These are phyloP conservation scores for Scorias spongiosa DNA, from an alignment of 2,329 filamentous ascomycete genomes.

Conservation along the genomic window DNA sequence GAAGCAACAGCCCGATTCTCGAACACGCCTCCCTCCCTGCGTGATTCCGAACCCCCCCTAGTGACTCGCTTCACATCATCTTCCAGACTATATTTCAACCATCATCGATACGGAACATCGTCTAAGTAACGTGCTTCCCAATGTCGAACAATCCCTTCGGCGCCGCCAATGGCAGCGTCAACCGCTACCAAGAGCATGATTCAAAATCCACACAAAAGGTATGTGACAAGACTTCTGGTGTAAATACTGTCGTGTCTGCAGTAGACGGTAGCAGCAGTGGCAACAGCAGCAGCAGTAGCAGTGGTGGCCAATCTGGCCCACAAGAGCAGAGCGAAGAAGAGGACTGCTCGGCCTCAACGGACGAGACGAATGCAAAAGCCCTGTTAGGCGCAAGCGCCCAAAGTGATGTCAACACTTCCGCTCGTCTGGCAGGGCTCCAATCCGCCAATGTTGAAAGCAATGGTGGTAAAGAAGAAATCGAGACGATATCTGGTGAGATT, in stretches of 20 bases:
- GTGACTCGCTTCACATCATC: too few relatives aligned
- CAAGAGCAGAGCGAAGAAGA: slow-evolving; percentile 11
- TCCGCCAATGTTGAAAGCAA: background rate
- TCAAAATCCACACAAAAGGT: slow-evolving; percentile 5
- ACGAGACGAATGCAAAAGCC: slow-evolving; percentile 16
- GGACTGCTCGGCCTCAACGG: slow-evolving; percentile 7
- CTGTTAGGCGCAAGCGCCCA: slow-evolving; percentile 13
- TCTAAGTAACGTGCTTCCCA: background rate
- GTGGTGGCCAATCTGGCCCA: slow-evolving; percentile 6
- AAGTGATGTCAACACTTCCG: slow-evolving; percentile 4
- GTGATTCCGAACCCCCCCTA: too few relatives aligned
- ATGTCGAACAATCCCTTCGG: background rate
- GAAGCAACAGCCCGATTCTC: too few relatives aligned
- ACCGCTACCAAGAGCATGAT: slow-evolving; percentile 1
- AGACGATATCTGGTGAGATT: background rate
- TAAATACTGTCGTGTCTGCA: too few relatives aligned
- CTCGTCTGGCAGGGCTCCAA: slow-evolving; percentile 15
- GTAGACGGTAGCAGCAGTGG: slow-evolving; percentile 3
- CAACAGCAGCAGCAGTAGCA: slow-evolving; percentile 4
- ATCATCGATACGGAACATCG: background rate
- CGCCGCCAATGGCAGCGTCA: background rate
- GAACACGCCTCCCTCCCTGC: too few relatives aligned
- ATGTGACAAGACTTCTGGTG: background rate
- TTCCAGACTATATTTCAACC: background rate
- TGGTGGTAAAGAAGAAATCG: background rate